Conservation (phyloP, 2,329 filamentous ascomycete species). For the Phialophora verrucosa region DNA sequence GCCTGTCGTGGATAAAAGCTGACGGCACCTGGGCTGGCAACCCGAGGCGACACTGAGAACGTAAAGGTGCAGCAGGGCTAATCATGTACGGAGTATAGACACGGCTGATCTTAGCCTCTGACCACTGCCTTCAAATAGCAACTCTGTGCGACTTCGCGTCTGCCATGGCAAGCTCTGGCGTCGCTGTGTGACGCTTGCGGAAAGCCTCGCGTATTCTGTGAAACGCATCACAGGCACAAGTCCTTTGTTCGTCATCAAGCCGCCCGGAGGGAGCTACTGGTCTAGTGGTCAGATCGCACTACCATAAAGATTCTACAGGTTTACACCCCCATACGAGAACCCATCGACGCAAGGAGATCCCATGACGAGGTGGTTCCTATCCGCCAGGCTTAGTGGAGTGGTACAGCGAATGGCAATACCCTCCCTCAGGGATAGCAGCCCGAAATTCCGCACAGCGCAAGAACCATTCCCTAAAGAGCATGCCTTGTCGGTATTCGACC, state of each 20-base stretch:
- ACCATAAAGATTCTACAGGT: background rate
- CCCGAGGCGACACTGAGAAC: constrained; percentile 12
- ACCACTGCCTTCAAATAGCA: constrained; percentile 23
- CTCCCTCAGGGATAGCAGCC: background rate
- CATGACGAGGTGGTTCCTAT: constrained; percentile 12
- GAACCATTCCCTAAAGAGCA: background rate
- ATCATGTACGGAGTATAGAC: background rate
- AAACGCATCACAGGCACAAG: constrained; percentile 8
- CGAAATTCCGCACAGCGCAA: constrained; percentile 14
- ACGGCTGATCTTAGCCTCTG: constrained; percentile 17
- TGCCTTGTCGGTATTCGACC: background rate
- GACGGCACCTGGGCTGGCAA: constrained; percentile 1
- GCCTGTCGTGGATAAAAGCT: constrained; percentile 23
- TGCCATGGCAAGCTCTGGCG: constrained; percentile 1
- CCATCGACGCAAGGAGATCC: constrained; percentile 11
- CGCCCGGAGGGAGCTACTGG: background rate
- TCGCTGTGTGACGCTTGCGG: background rate
- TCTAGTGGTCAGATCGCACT: constrained; percentile 21
- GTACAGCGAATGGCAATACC: constrained; percentile 5
- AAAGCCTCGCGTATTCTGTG: constrained; percentile 7
- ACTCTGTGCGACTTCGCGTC: constrained; percentile 15
- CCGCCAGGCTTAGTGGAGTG: constrained; percentile 11
- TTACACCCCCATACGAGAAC: background rate
- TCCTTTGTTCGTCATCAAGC: background rate
- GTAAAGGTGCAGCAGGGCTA: constrained; percentile 8